phyloP scores from a whole-genome alignment of 2,329 filamentous ascomycete species.

The Trichophyton benhamiae region DNA sequence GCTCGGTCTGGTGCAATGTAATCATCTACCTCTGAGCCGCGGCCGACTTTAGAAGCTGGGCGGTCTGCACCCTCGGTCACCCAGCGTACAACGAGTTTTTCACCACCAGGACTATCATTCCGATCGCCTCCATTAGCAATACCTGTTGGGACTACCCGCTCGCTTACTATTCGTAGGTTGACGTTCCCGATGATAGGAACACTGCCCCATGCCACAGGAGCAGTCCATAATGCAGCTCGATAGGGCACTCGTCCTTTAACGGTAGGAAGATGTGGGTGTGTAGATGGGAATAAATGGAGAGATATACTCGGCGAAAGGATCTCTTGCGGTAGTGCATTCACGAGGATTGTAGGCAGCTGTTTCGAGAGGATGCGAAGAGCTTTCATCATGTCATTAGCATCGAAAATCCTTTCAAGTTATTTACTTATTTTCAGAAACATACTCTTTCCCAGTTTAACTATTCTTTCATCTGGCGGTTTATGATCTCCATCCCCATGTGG shows the following conservation, averaged over 20 bases:
- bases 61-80: slow-evolving; percentile 42
- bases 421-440: not conserved
- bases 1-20: not conserved
- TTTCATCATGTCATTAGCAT: slow-evolving; percentile 19
- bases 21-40: slow-evolving; percentile 1
- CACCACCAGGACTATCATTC: slow-evolving; percentile 35
- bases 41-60: slow-evolving; percentile 1
- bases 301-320: slow-evolving; percentile 51
- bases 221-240: slow-evolving; percentile 87
- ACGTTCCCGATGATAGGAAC: slow-evolving; percentile 86
- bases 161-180: slow-evolving; percentile 71
- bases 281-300: slow-evolving; percentile 53
- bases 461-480: slow-evolving; percentile 12
- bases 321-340: slow-evolving; percentile 48
- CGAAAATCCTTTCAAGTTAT: not conserved
- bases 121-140: slow-evolving; percentile 25
- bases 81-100: slow-evolving; percentile 88
- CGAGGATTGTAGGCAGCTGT: slow-evolving; percentile 48
- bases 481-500: slow-evolving; percentile 2
- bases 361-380: slow-evolving; percentile 51
- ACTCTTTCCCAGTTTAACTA: slow-evolving; percentile 13
- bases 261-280: slow-evolving; percentile 59
- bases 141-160: slow-evolving; percentile 63
- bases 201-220: slow-evolving; percentile 88
- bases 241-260: slow-evolving; percentile 86